phyloP scores from a whole-genome alignment of 1,284 basidiomycete species.

The Leucoagaricus sp. region DNA sequence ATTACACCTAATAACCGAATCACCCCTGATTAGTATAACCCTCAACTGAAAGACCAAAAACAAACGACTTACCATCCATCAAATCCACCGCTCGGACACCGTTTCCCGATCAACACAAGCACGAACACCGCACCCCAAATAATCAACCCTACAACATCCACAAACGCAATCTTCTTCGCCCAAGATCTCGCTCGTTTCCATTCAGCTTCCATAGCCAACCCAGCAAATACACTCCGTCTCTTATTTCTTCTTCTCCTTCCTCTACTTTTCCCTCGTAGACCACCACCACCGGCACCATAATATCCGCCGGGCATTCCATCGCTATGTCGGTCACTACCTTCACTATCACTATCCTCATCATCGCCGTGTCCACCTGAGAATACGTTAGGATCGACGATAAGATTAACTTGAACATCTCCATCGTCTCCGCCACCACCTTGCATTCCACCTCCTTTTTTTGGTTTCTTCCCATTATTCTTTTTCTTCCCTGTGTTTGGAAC shows the following conservation, averaged over 20 bases:
- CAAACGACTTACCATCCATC: constrained; percentile 57
- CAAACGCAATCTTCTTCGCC: constrained; percentile 50
- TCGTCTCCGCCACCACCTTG: constrained; percentile 20
- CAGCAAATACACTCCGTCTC: constrained; percentile 55
- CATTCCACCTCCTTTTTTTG: constrained; percentile 29
- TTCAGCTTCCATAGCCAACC: constrained; percentile 61
- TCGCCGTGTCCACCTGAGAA: constrained; percentile 37
- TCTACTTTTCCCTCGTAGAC: constrained; percentile 14
- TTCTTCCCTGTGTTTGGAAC: constrained; percentile 45
- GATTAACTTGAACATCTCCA: constrained; percentile 64
- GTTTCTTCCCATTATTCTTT: constrained; percentile 33
- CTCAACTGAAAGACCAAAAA: neutral
- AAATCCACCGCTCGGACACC: constrained; percentile 61
- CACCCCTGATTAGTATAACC: neutral
- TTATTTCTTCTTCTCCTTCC: constrained; percentile 38
- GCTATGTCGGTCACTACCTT: constrained; percentile 35
- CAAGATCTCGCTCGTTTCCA: constrained; percentile 58
- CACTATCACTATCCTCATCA: constrained; percentile 35
- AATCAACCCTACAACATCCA: constrained; percentile 51
- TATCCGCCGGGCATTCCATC: constrained; percentile 33
- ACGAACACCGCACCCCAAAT: constrained; percentile 63
- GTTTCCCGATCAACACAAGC: constrained; percentile 57
- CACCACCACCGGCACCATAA: constrained; percentile 20
- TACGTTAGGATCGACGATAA: constrained; percentile 67
- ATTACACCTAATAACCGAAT: constrained; percentile 54